These are phyloP conservation scores for Xylaria grammica DNA, from an alignment of 495 filamentous ascomycete genomes.

Conservation along the genomic window DNA sequence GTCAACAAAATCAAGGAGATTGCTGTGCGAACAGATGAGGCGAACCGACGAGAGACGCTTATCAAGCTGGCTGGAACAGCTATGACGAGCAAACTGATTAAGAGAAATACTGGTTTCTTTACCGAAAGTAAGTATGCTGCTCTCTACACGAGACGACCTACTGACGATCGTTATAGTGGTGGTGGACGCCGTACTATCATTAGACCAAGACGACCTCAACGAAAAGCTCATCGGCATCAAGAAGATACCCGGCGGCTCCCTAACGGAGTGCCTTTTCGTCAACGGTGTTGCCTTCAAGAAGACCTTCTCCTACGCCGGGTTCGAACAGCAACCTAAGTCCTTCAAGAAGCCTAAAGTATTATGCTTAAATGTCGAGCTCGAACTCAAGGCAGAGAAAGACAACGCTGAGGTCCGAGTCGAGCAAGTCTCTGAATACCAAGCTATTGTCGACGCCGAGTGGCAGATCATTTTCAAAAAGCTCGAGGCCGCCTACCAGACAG, in stretches of 20 bases:
- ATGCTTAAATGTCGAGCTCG: conserved; percentile 95
- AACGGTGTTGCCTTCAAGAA: conserved; percentile 99
- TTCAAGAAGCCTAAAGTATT: conserved; percentile 94
- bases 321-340: conserved; percentile 97
- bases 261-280: conserved; percentile 96
- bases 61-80: conserved; percentile 91
- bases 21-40: conserved; percentile 81
- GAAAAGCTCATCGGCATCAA: conserved; percentile 98
- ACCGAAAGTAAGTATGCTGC: conserved; percentile 78
- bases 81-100: conserved; percentile 99
- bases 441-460: conserved; percentile 99
- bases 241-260: conserved; percentile 94
- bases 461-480: conserved; percentile 99
- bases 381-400: conserved; percentile 98
- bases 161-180: conserved; percentile 68
- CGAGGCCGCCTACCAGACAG: conserved; percentile 88
- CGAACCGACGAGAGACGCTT: conserved; percentile 88
- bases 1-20: conserved; percentile 99
- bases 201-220: conserved; percentile 96
- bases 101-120: conserved; percentile 95
- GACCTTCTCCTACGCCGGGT: conserved; percentile 98
- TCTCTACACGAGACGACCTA: not conserved
- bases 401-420: conserved; percentile 98
- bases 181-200: conserved; percentile 93
- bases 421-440: conserved; percentile 98